Evolutionary conservation across 1,284 basidiomycete genomes (phyloP).

Genomic region (Papiliotrema flavescens): DNA sequence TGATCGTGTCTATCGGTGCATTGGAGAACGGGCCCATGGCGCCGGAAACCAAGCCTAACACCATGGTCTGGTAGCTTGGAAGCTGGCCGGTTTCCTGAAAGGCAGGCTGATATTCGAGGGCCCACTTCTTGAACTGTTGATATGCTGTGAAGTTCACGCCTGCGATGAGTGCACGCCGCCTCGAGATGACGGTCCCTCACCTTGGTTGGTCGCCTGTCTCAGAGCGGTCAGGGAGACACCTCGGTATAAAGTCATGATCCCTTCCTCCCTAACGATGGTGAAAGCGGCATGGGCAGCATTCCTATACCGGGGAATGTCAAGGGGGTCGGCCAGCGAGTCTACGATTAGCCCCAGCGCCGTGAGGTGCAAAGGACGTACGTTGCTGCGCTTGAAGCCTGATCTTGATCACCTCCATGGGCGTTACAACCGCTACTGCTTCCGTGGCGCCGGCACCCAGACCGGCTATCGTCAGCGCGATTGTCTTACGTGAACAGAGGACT

Average conservation of each 20-base stretch:
- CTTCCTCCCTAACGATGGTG: slow-evolving; percentile 92
- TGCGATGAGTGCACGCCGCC: slow-evolving; percentile 10
- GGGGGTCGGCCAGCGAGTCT: slow-evolving; percentile 90
- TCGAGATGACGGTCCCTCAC: slow-evolving; percentile 48
- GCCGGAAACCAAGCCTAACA: slow-evolving; percentile 91
- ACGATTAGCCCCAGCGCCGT: slow-evolving; percentile 5
- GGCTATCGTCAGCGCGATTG: slow-evolving; percentile 53
- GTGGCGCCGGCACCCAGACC: slow-evolving; percentile 92
- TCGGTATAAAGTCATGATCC: slow-evolving; percentile 78
- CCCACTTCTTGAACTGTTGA: slow-evolving; percentile 88
- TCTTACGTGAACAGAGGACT: not conserved
- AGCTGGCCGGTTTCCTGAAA: slow-evolving; percentile 56
- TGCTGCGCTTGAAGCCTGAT: slow-evolving; percentile 97
- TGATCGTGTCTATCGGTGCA: slow-evolving; percentile 96
- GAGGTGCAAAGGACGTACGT: slow-evolving; percentile 47
- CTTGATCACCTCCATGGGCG: slow-evolving; percentile 99
- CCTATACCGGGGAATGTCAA: slow-evolving; percentile 82
- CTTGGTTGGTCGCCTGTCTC: slow-evolving; percentile 97
- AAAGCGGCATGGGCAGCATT: slow-evolving; percentile 97
- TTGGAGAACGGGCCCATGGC: slow-evolving; percentile 98
- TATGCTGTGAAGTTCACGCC: slow-evolving; percentile 99
- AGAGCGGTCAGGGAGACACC: slow-evolving; percentile 91
- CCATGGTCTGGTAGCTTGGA: slow-evolving; percentile 91
- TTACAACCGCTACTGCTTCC: slow-evolving; percentile 91
- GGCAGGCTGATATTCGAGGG: slow-evolving; percentile 72